Base-by-base conservation (phyloP, 2,329 filamentous ascomycete genomes). In the Cercospora brassicicola region DNA sequence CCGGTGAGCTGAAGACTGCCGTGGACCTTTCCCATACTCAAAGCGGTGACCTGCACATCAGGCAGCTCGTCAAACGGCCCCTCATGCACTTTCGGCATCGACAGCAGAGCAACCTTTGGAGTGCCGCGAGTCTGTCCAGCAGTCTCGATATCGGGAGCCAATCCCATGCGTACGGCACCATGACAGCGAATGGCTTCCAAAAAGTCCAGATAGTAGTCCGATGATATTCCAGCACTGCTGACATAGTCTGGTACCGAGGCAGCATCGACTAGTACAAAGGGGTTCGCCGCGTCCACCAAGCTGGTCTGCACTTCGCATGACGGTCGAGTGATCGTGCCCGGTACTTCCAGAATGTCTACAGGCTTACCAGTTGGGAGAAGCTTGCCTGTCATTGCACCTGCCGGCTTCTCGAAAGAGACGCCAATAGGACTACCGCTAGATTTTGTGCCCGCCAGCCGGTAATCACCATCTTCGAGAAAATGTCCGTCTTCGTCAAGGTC, bases 1-100 rank as follows among this genome's bases (percentile, higher is more conserved):
- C 77, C 77, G 8, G 76, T 78, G n/a, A 78, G 71, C 59, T 78
- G 77, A 57, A 78, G 63, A 55, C 75, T 76, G 28, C 76, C 76
- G 53, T 78, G 77, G 31, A 75, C 72, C 42, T 76, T 76, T 8
- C 76, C 76, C 77, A 78, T 78, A 39, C 73, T 76, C 56, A 76
- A 77, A 6, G 76, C 74, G 9, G 71, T 66, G 7, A 75, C 73
- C 36, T 72, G 66, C 11, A 78, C 61, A 11, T 73, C 70, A 55
- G 59, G 55, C 28, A 36, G 30, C 30, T 59, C 30, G 15, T 59
- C 55, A 31, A 59, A 18, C 3, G 55, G 6, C 8, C 26, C 39
- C 62, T 62, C n/a, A 28, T 53, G 62, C 7, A 59, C 30, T 20
- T 59, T 36, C 28, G 76, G 65, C 39, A 62, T 30, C n/a, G 67